These are phyloP conservation scores for Anthostomella pinea DNA, from an alignment of 2,329 filamentous ascomycete species.

Conservation along the genomic window DNA sequence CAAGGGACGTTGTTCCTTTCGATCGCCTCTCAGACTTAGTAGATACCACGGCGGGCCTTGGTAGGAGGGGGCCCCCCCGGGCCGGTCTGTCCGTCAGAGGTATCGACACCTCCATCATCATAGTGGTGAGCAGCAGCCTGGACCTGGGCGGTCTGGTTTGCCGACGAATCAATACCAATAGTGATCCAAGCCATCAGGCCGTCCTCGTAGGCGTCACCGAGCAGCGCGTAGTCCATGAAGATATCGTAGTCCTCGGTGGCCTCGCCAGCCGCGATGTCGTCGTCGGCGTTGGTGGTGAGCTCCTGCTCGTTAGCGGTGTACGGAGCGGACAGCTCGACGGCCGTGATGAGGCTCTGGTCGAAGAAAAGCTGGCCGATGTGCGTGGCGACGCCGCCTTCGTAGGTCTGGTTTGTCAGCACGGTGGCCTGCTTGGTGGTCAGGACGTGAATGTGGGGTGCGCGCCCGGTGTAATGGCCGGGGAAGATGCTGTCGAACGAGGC, in stretches of 20 bases:
- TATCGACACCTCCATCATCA: neutral
- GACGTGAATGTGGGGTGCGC: conserved; percentile 9
- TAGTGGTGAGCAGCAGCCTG: neutral
- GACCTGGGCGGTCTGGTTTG: neutral
- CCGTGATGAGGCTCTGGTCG: conserved; percentile 6
- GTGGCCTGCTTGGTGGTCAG: conserved; percentile 8
- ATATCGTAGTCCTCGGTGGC: conserved; percentile 3
- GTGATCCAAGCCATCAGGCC: conserved; percentile 9
- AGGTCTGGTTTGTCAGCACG: conserved; percentile 6
- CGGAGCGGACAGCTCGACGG: conserved; percentile 3
- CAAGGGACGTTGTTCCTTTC: no score
- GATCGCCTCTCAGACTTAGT: no score
- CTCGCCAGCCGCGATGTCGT: conserved; percentile 5
- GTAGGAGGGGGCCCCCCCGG: no score
- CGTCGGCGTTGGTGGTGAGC: conserved; percentile 8
- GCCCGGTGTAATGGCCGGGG: conserved; percentile 10
- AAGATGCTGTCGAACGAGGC: conserved; percentile 10
- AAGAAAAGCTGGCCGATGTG: conserved; percentile 9
- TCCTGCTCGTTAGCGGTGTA: conserved; percentile 6
- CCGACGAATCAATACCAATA: conserved; percentile 7
- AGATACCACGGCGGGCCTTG: no score
- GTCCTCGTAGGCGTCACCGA: conserved; percentile 6
- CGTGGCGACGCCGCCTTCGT: conserved; percentile 6
- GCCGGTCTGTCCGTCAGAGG: neutral
- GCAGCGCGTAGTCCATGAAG: conserved; percentile 5